These are phyloP conservation scores for Talaromyces albobiverticillius DNA, from an alignment of 2,329 filamentous ascomycete species.

Conservation along the genomic window DNA sequence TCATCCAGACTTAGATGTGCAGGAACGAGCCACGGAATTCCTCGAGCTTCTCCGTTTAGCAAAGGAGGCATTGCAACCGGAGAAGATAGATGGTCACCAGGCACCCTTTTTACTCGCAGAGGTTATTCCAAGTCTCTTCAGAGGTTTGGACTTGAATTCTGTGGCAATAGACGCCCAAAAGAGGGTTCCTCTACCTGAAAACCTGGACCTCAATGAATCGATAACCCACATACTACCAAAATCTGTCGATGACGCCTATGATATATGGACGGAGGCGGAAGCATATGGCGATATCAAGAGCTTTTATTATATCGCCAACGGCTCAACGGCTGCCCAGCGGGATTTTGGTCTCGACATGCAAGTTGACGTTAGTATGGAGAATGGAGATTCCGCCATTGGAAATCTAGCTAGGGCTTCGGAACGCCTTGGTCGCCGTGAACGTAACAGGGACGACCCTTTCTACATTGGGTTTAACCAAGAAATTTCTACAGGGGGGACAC, in stretches of 20 bases:
- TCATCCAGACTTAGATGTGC: slow-evolving; percentile 88
- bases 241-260: slow-evolving; percentile 60
- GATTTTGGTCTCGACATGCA: slow-evolving; percentile 5
- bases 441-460: slow-evolving; percentile 90
- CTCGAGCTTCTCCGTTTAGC: slow-evolving; percentile 84
- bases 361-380: background rate
- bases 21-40: slow-evolving; percentile 91
- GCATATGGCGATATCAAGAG: slow-evolving; percentile 44
- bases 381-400: background rate
- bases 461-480: slow-evolving; percentile 67
- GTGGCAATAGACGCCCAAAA: slow-evolving; percentile 78
- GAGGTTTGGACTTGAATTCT: slow-evolving; percentile 84
- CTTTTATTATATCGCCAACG: slow-evolving; percentile 40
- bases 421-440: slow-evolving; percentile 72
- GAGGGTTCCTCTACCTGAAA: slow-evolving; percentile 77
- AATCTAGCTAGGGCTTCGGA: background rate
- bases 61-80: slow-evolving; percentile 63
- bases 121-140: slow-evolving; percentile 83
- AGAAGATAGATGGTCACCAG: slow-evolving; percentile 44
- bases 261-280: slow-evolving; percentile 42
- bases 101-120: slow-evolving; percentile 83
- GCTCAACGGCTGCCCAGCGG: slow-evolving; percentile 19
- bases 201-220: slow-evolving; percentile 73
- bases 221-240: slow-evolving; percentile 72
- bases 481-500: slow-evolving; percentile 65